phyloP scores from a whole-genome alignment of 352 stramenopile genomes.

The Globisporangium cylindrosporum region DNA sequence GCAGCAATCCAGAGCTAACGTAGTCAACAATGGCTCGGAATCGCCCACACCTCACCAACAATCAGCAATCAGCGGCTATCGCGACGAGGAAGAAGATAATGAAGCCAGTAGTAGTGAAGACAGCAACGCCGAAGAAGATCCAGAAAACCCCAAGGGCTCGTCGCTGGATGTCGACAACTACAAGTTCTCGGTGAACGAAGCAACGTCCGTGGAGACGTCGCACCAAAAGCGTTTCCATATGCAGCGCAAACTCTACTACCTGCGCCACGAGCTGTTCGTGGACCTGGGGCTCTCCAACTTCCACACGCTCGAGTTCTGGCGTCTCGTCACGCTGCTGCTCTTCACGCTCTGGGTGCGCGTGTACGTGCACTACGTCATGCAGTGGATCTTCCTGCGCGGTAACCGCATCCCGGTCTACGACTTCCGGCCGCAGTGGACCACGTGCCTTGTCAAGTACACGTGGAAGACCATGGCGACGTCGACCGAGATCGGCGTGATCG shows the following conservation, averaged over 20 bases:
- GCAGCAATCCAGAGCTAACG: neutral
- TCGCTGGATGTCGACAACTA: slow-evolving; percentile 43
- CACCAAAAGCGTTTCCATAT: slow-evolving; percentile 60
- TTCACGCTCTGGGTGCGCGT: slow-evolving; percentile 85
- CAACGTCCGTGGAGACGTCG: slow-evolving; percentile 41
- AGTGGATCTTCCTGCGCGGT: slow-evolving; percentile 80
- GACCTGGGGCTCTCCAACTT: slow-evolving; percentile 57
- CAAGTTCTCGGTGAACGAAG: slow-evolving; percentile 49
- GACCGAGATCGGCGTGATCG: slow-evolving; percentile 71
- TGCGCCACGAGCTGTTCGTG: slow-evolving; percentile 75
- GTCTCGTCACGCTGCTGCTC: slow-evolving; percentile 48
- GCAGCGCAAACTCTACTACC: slow-evolving; percentile 72
- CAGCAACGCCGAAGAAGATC: neutral
- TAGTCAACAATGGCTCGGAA: neutral
- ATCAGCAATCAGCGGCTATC: neutral
- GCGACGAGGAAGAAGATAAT: slow-evolving; percentile 1
- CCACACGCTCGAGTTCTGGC: slow-evolving; percentile 79
- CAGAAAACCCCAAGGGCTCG: neutral
- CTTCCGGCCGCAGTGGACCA: slow-evolving; percentile 57
- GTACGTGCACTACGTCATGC: slow-evolving; percentile 87
- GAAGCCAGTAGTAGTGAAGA: neutral
- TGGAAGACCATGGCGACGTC: slow-evolving; percentile 53
- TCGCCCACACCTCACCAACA: neutral
- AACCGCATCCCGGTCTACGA: slow-evolving; percentile 77
- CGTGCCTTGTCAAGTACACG: slow-evolving; percentile 87